A percentile compares a stretch with the other conserved stretches of the same genome.
phyloP scores from a whole-genome alignment of 257 asterid species.

The Petrea volubilis region DNA sequence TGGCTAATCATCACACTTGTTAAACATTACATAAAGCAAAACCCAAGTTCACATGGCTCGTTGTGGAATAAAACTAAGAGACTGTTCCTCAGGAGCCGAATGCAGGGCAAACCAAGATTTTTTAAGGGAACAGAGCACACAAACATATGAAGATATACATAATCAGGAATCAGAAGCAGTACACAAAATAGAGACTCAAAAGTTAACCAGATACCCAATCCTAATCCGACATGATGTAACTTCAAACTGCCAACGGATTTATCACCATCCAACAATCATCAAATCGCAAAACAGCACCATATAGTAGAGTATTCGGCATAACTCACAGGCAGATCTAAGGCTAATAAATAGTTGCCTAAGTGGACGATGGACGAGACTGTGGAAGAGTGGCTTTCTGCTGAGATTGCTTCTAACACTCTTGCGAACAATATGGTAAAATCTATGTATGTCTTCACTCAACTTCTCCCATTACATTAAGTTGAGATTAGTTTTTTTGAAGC shows the following conservation, averaged over 20 bases:
- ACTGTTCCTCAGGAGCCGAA: not conserved
- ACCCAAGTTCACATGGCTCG: not conserved
- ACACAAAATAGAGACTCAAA: not conserved
- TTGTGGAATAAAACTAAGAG: not conserved
- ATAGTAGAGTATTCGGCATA: no score
- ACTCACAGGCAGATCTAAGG: not conserved
- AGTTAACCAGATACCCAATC: not conserved
- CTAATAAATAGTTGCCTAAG: not conserved
- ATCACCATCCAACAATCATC: no score
- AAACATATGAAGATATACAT: not conserved
- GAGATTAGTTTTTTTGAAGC: not conserved
- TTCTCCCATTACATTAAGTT: not conserved
- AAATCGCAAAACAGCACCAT: no score
- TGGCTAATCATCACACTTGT: not conserved
- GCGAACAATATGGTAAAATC: no score
- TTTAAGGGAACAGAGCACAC: not conserved
- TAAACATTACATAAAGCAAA: not conserved
- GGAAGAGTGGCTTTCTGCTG: not conserved
- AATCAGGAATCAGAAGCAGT: slow-evolving; percentile 1
- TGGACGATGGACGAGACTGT: not conserved
- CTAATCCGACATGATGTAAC: not conserved
- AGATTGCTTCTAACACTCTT: not conserved
- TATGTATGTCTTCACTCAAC: not conserved
- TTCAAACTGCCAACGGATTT: not conserved
- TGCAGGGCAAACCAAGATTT: not conserved